phyloP scores from a whole-genome alignment of 495 filamentous ascomycete species.

The Penicillium coffeae region DNA sequence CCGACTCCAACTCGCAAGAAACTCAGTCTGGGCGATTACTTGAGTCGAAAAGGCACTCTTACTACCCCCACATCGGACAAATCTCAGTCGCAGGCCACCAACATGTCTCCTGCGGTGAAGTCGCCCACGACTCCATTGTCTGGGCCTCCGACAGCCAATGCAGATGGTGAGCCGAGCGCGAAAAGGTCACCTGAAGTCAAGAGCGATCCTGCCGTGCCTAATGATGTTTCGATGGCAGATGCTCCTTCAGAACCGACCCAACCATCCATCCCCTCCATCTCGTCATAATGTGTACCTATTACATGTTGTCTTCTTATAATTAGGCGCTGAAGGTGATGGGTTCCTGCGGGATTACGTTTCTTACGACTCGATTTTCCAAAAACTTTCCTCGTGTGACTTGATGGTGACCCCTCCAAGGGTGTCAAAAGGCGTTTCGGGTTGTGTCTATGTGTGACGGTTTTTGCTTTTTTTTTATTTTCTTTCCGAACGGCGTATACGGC shows the following conservation, averaged over 20 bases:
- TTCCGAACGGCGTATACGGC: constrained; percentile 33
- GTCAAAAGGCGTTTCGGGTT: constrained; percentile 17
- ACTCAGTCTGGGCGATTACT: constrained; percentile 65
- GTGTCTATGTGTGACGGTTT: constrained; percentile 17
- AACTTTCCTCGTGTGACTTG: constrained; percentile 23
- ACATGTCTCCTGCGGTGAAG: constrained; percentile 22
- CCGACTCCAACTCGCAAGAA: constrained; percentile 62
- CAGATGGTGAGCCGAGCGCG: constrained; percentile 12
- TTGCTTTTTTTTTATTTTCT: constrained; percentile 16
- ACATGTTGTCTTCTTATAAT: constrained; percentile 9
- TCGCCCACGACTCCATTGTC: constrained; percentile 20
- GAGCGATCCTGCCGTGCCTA: constrained; percentile 14
- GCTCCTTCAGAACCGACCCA: constrained; percentile 24
- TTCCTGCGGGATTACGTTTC: constrained; percentile 21
- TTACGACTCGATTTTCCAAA: constrained; percentile 23
- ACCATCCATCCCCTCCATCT: constrained; percentile 25
- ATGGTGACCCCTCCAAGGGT: constrained; percentile 13
- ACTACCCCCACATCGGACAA: constrained; percentile 42
- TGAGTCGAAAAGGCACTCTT: constrained; percentile 46
- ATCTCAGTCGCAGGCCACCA: constrained; percentile 25
- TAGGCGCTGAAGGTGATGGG: constrained; percentile 13
- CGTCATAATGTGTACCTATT: constrained; percentile 18
- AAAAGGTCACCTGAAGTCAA: constrained; percentile 17
- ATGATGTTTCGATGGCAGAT: constrained; percentile 34
- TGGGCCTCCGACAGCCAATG: constrained; percentile 1